A percentile compares a stretch with the other conserved stretches of the same genome.
These are phyloP conservation scores for Yarrowia hollandica DNA, from an alignment of 805 yeast genomes.

Conservation along the genomic window DNA sequence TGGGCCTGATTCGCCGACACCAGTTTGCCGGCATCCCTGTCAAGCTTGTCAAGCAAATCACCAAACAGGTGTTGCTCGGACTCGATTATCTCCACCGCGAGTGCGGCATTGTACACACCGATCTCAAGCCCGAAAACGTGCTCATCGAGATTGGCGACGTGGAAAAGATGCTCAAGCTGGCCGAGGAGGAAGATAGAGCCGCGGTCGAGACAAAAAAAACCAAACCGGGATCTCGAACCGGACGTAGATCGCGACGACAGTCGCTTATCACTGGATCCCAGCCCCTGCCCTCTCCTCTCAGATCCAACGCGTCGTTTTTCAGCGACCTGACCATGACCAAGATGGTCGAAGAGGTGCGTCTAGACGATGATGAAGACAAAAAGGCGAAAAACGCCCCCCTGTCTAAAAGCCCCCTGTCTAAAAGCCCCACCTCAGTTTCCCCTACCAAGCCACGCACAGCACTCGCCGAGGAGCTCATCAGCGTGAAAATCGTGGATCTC, in stretches of 20 bases:
- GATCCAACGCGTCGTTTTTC: slow-evolving; percentile 46
- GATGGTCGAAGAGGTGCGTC: slow-evolving; percentile 15
- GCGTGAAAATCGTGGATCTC: slow-evolving; percentile 87
- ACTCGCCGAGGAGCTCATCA: slow-evolving; percentile 53
- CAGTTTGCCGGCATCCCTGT: slow-evolving; percentile 78
- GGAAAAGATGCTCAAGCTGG: slow-evolving; percentile 69
- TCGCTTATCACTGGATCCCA: slow-evolving; percentile 87
- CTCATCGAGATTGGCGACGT: slow-evolving; percentile 81
- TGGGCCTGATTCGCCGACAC: slow-evolving; percentile 78
- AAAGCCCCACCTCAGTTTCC: slow-evolving; percentile 31
- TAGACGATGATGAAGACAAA: slow-evolving; percentile 1
- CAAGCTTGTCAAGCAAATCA: slow-evolving; percentile 73
- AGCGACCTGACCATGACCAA: slow-evolving; percentile 30
- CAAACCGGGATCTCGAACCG: slow-evolving; percentile 28
- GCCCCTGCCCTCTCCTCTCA: slow-evolving; percentile 85
- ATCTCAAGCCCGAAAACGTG: slow-evolving; percentile 72
- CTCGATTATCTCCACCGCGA: slow-evolving; percentile 70
- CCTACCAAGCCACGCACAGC: slow-evolving; percentile 34
- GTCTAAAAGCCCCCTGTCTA: slow-evolving; percentile 22
- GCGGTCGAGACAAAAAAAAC: slow-evolving; percentile 43
- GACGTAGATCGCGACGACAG: slow-evolving; percentile 52
- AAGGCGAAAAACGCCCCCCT: neutral
- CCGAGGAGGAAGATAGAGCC: slow-evolving; percentile 58
- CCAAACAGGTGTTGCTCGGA: slow-evolving; percentile 73
- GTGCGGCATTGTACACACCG: slow-evolving; percentile 75